Base-by-base conservation (phyloP, 805 yeast genomes). In the Millerozyma miso region DNA sequence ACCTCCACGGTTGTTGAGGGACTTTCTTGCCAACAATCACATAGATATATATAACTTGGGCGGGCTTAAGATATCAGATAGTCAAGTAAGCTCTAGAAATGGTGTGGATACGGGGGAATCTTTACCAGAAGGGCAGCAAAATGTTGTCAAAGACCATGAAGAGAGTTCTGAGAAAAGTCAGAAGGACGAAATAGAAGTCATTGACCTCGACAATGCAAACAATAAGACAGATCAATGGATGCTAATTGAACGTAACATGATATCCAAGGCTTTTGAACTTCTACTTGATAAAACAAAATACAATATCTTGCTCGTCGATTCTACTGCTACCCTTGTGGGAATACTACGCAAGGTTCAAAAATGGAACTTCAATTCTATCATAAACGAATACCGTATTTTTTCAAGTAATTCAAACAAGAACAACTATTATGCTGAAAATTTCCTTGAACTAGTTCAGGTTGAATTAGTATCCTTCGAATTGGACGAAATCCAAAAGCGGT, bases 301-400 rank as follows among this genome's bases (percentile, higher is more conserved):
- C 54, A 89, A 89, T 40, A 59, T 86, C 4, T 66, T 91, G 36
- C 60, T 91, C 12, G 80, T 93, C 17, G 98, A 93, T 57, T 77
- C 85, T 32, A 82, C 90, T 4, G 83, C 85, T 45, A 79, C 93
- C 10, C 73, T 90, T 15, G 78, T 88, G 8, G 97, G 97, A 0
- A 70, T 90, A 2, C 64, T 93, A 29, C 71, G 99, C 40, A 82
- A 84, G 58, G 71, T 90, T 33, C 93, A 88, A 62, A 85, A 85
- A 63, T 91, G 97, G 98, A 83, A 81, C 52, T 84, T 85, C 57
- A 80, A 90, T 18, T 83, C 95, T 15, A 80, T 91, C 4, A 76
- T 89, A 17, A 84, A 83, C 53, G 98, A 91, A 60, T 93, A 88
- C 62, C 70, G 96, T 41, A 71, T 86, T 6, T 86, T 80, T 60